Conservation (phyloP, 2,329 filamentous ascomycete genomes). For the Aureobasidium musti region DNA sequence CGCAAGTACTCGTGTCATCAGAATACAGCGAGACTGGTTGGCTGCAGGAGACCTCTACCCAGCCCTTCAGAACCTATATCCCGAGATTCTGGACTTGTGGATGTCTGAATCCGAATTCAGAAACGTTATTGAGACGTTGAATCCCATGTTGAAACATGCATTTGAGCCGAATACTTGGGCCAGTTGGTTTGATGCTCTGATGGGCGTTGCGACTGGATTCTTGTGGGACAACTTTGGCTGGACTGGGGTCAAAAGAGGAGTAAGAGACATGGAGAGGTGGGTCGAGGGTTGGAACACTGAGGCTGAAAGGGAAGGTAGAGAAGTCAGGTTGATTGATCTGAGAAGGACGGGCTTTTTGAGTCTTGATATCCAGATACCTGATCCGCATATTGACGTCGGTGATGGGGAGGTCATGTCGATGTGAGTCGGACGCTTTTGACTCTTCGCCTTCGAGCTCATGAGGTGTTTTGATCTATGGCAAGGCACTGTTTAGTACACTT, state of each 20-base stretch:
- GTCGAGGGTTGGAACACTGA: conserved; percentile 84
- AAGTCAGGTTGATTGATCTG: conserved; percentile 74
- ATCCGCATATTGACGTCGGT: conserved; percentile 65
- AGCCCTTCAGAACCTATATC: conserved; percentile 92
- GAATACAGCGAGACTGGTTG: conserved; percentile 87
- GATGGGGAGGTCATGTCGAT: conserved; percentile 22
- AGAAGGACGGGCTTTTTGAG: conserved; percentile 86
- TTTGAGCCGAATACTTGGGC: conserved; percentile 77
- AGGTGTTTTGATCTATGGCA: neutral
- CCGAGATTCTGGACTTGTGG: conserved; percentile 88
- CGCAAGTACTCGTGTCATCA: conserved; percentile 80
- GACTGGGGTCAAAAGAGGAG: conserved; percentile 70
- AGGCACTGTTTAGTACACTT: neutral
- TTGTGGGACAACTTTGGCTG: conserved; percentile 89
- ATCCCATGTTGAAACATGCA: conserved; percentile 70
- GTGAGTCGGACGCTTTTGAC: conserved; percentile 1
- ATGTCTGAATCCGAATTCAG: conserved; percentile 86
- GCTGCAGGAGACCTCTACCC: conserved; percentile 85
- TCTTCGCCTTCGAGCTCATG: neutral
- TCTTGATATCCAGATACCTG: conserved; percentile 77
- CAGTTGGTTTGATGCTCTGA: conserved; percentile 75
- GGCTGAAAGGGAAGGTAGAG: conserved; percentile 57
- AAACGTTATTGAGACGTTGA: conserved; percentile 76
- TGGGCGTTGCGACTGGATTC: conserved; percentile 87
- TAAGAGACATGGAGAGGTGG: conserved; percentile 73